Evolutionary conservation across 2,329 filamentous ascomycete genomes (phyloP), one percentile per base, ranked within the genome.

Genomic region (Rutstroemia sydowiana): DNA sequence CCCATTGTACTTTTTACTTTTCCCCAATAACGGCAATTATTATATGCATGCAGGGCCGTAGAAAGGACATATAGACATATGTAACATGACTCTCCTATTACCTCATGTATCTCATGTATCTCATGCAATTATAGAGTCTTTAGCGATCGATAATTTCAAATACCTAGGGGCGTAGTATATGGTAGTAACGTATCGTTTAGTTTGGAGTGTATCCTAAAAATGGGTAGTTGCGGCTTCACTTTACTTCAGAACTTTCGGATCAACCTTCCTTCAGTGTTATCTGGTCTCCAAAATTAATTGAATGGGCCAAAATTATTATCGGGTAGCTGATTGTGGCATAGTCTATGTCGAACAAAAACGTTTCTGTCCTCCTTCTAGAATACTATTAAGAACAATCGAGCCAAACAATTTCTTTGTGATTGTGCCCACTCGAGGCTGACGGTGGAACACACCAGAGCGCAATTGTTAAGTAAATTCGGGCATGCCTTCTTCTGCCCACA

Each of bases 381-480:
- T 52, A 34, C 32, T 43, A 34, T 45, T 18, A 52, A 51, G 48
- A 51, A 45, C 43, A 51, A 45, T 46, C 45, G 46, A 51, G 39
- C 43, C 44, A 48, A 41, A 49, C 55, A 57, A 53, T 59, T 46
- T 48, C 42, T 51, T 51, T 51, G 26, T 51, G 48, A 51, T 39
- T 55, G 53, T 62, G 61, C 57, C 59, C 59, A 43, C 31, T 55
- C 54, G 56, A 61, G 62, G 62, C 61, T 61, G 53, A 48, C 56
- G 41, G 60, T 63, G 60, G 20, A 57, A 62, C 58, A 44, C 48
- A 45, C 14, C 16, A 47, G 44, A 46, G 23, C 34, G 53, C 51
- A 26, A 32, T 46, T 51, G 37, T 51, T 46, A 42, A 26, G 39
- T 36, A 47, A 47, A 47, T 49, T 48, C 50, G 51, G 45, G 52